Base-by-base conservation (phyloP, 106 monocot genomes). In the Narthecium ossifragum region DNA sequence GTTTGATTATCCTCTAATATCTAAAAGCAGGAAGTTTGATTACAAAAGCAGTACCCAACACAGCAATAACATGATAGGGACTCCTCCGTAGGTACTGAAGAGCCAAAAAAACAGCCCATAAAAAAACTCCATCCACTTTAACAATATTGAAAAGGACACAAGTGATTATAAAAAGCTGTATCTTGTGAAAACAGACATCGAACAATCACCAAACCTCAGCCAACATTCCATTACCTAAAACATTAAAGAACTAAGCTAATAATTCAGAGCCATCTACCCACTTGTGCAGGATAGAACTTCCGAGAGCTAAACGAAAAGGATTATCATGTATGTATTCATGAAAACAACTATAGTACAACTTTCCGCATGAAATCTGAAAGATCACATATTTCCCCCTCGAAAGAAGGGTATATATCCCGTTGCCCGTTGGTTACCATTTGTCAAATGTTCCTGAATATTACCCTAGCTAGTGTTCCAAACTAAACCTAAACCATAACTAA, bases 181-280 rank as follows among this genome's bases (percentile, higher is more conserved):
- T 17, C 6, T 17, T 10, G 43, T 43, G 6, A 13, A 43, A 17
- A 17, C 43, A 7, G 10, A 10, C 18, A 43, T 17, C 43, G 14
- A 43, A 18, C 43, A 43, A n/a, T 43, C 43, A 17, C 43, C 12
- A 13, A 43, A 43, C 43, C 14, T 17, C 43, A 43, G 43, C 14
- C 43, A 43, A 43, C 43, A 43, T 43, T 43, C 43, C 43, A 43
- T 17, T 43, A 43, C 43, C 43, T 43, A 43, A 43, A 13, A 43
- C 43, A 43, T 6, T 43, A 43, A 43, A 43, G 17, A 43, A 6
- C 14, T 43, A 43, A 4, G 10, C 17, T 43, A 18, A 43, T 13
- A 11, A 41, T 1, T 41, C 43, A 43, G 18, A 13, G 14, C 43
- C 43, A 43, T 13, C 4, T 43, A 43, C 43, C 18, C 17, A 43